These are phyloP conservation scores for Ceriops tagal DNA, from an alignment of 345 rosid species.

Conservation along the genomic window DNA sequence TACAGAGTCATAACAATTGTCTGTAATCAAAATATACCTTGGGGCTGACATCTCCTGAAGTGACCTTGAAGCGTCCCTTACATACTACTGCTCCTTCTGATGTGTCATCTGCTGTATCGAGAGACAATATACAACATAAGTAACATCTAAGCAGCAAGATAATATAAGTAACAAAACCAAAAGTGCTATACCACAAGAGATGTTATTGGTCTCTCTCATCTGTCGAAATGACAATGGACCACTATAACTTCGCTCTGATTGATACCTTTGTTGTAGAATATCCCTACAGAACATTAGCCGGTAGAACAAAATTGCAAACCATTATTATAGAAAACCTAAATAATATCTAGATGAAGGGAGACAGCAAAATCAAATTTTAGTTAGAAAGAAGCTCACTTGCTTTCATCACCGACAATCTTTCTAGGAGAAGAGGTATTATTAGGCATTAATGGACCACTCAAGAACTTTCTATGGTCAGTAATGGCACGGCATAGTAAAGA, in stretches of 20 bases:
- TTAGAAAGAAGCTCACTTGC: constrained; percentile 48
- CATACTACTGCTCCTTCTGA: constrained; percentile 75
- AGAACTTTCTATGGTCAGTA: constrained; percentile 48
- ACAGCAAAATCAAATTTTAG: not conserved
- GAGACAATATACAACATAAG: constrained; percentile 11
- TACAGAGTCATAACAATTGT: constrained; percentile 16
- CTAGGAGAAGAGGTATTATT: constrained; percentile 49
- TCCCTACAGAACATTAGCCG: constrained; percentile 43
- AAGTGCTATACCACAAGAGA: constrained; percentile 42
- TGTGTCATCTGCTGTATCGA: constrained; percentile 57
- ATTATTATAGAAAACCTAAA: too few relatives aligned
- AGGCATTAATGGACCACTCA: constrained; percentile 57
- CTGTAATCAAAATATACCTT: constrained; percentile 51
- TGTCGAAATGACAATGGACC: constrained; percentile 63
- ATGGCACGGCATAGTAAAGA: constrained; percentile 41
- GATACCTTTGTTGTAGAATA: constrained; percentile 50
- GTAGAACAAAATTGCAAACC: too few relatives aligned
- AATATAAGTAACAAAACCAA: constrained; percentile 14
- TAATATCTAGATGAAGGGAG: too few relatives aligned
- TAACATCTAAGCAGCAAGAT: constrained; percentile 1
- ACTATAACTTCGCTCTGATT: constrained; percentile 63
- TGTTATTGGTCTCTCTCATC: constrained; percentile 60
- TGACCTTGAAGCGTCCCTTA: constrained; percentile 91
- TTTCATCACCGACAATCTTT: constrained; percentile 49
- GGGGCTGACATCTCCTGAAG: constrained; percentile 73